Evolutionary conservation across 202 grass and related monocot genomes (phyloP).

Genomic region (Alloteropsis angusta): DNA sequence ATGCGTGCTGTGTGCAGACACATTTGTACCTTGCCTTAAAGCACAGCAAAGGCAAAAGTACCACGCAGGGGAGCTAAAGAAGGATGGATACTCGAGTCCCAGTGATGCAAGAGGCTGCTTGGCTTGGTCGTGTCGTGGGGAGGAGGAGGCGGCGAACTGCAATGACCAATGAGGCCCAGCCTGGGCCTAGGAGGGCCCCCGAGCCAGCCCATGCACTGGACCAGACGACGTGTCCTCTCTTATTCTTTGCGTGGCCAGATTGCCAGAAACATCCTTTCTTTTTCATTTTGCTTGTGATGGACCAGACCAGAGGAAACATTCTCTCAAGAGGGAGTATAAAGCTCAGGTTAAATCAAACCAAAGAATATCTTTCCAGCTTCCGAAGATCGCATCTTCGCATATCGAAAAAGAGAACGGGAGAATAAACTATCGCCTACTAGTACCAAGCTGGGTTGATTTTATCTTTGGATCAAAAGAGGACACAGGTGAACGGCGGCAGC

Average conservation of each 20-base stretch:
- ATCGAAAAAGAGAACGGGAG: background rate
- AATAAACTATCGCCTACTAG: background rate
- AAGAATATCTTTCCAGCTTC: conserved; percentile 31
- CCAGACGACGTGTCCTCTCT: background rate
- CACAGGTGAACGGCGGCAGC: conserved; percentile 8
- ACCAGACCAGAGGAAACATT: background rate
- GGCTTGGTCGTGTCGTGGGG: background rate
- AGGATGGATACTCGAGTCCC: conserved; percentile 17
- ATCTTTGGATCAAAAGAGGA: conserved; percentile 28
- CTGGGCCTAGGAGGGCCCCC: background rate
- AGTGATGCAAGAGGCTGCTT: background rate
- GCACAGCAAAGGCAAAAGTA: conserved; percentile 20
- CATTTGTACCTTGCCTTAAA: background rate
- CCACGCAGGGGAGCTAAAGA: background rate
- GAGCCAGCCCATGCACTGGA: conserved; percentile 11
- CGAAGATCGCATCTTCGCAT: conserved; percentile 6
- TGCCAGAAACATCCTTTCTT: background rate
- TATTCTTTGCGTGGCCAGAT: background rate
- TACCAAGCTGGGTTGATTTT: conserved; percentile 3
- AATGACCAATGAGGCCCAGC: background rate
- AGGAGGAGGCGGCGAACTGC: background rate
- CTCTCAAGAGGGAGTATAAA: conserved; percentile 25
- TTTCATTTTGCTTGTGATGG: background rate
- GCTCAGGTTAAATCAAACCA: conserved; percentile 44
- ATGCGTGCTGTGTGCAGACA: background rate